Conservation (phyloP, 352 stramenopile genomes). For the Blastocystis sp. region DNA sequence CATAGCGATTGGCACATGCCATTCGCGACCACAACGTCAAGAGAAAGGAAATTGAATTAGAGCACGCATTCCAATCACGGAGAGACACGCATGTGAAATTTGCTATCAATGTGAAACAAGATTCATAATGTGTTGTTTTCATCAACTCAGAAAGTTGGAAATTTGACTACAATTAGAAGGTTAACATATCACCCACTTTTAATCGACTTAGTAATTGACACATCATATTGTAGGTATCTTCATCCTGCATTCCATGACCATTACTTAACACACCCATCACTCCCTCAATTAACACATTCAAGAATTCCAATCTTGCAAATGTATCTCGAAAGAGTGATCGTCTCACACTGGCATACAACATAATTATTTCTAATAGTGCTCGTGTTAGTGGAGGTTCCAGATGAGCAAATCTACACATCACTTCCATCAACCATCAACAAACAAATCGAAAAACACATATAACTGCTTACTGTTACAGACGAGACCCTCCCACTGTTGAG, state of each 20-base stretch:
- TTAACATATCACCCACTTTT: background rate
- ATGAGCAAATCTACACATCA: constrained; percentile 27
- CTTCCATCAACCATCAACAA: background rate
- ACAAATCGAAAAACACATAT: constrained; percentile 48
- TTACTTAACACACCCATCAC: background rate
- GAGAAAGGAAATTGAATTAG: constrained; percentile 63
- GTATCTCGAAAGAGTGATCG: constrained; percentile 38
- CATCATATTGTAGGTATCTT: constrained; percentile 68
- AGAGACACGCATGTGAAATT: constrained; percentile 66
- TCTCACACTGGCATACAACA: constrained; percentile 37
- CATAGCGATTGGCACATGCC: constrained; percentile 62
- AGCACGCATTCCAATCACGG: constrained; percentile 57
- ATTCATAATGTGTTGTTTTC: constrained; percentile 22
- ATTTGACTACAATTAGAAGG: constrained; percentile 42
- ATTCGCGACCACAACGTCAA: constrained; percentile 61
- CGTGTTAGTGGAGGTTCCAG: constrained; percentile 35
- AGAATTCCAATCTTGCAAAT: background rate
- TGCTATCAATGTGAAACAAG: constrained; percentile 39
- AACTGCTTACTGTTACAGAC: constrained; percentile 27
- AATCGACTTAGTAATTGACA: constrained; percentile 52
- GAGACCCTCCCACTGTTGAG: constrained; percentile 13
- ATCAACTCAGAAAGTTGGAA: constrained; percentile 66
- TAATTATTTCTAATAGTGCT: constrained; percentile 5
- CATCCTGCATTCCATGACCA: constrained; percentile 44
- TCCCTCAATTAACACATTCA: constrained; percentile 56